A percentile compares a stretch with the other conserved stretches of the same genome.
phyloP scores from a whole-genome alignment of 306 rosid genomes.

The Lithocarpus polystachyus region DNA sequence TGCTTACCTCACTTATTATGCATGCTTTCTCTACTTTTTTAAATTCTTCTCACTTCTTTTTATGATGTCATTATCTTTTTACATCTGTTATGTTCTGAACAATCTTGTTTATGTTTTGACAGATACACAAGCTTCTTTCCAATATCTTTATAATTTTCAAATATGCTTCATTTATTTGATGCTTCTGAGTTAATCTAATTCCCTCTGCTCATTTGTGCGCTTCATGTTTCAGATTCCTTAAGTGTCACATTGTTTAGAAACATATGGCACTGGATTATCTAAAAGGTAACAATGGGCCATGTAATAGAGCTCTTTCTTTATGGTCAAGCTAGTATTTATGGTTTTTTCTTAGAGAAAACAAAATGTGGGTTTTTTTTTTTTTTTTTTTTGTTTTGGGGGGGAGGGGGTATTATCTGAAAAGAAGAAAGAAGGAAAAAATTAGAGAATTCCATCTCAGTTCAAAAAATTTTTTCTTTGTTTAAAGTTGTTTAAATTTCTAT shows the following conservation, averaged over 20 bases:
- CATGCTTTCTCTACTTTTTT: not conserved
- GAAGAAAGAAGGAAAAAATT: constrained; percentile 27
- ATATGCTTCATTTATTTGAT: not conserved
- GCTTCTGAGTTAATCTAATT: not conserved
- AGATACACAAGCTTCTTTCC: not conserved
- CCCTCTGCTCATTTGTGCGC: not conserved
- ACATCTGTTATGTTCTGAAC: not conserved
- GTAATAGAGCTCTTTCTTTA: not conserved
- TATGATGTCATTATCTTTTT: not conserved
- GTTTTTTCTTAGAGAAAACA: too few relatives aligned
- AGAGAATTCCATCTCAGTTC: constrained; percentile 24
- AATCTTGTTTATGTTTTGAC: not conserved
- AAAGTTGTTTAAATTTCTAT: constrained; percentile 15
- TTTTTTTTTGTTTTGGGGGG: too few relatives aligned
- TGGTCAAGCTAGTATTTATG: not conserved
- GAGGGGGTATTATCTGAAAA: constrained; percentile 25
- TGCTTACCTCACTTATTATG: not conserved
- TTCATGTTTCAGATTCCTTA: not conserved
- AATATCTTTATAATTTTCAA: not conserved
- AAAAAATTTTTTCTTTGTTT: constrained; percentile 2
- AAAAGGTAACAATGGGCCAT: not conserved
- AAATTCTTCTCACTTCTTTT: not conserved
- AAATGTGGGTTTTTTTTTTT: too few relatives aligned
- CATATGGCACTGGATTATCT: not conserved
- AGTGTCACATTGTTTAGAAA: not conserved